These are phyloP conservation scores for Jackrogersella minutella DNA, from an alignment of 495 filamentous ascomycete species.

Conservation along the genomic window DNA sequence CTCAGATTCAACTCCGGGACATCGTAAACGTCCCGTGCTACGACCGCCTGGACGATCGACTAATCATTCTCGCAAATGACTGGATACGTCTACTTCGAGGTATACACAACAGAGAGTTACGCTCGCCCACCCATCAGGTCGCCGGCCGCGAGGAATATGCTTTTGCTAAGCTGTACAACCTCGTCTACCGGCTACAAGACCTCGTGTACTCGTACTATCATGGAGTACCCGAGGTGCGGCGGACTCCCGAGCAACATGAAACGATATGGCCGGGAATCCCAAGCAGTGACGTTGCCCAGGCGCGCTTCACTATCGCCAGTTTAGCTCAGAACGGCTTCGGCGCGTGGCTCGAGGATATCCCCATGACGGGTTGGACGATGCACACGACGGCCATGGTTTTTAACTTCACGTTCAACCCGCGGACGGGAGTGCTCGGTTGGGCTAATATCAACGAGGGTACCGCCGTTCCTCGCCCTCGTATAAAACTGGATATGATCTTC, in stretches of 20 bases:
- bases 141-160: background rate
- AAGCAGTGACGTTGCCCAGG: constrained; percentile 13
- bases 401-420: background rate
- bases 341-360: constrained; percentile 3
- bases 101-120: background rate
- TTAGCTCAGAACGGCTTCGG: background rate
- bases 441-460: background rate
- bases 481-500: background rate
- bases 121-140: background rate
- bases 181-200: background rate
- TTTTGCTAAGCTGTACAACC: background rate
- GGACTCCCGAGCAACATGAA: background rate
- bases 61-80: background rate
- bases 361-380: background rate
- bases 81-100: background rate
- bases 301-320: constrained; percentile 1
- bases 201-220: background rate
- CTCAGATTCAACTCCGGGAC: background rate
- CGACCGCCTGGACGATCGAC: background rate
- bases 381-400: background rate
- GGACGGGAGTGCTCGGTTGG: background rate
- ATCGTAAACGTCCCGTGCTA: background rate
- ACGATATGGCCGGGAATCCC: background rate
- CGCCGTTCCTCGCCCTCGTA: background rate
- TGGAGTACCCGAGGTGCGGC: background rate